These are phyloP conservation scores for Penicillium herquei DNA, from an alignment of 495 filamentous ascomycete genomes.

Conservation along the genomic window DNA sequence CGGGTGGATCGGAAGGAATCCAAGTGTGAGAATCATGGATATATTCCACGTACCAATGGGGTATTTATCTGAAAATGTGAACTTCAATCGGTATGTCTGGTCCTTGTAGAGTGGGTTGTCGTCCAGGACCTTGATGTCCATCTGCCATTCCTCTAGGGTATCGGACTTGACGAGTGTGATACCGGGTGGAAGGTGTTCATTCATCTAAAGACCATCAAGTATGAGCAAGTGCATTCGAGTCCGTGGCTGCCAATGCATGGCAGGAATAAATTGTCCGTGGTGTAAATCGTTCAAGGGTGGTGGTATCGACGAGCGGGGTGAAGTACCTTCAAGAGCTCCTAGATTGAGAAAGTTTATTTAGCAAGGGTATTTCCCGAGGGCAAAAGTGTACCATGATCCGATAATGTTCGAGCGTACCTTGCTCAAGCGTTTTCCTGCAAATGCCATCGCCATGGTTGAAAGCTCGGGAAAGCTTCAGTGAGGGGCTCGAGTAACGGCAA, in stretches of 20 bases:
- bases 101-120: constrained; percentile 83
- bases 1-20: no score
- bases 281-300: no score
- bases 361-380: background rate
- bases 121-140: constrained; percentile 91
- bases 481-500: background rate
- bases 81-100: constrained; percentile 82
- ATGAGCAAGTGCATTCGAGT: background rate
- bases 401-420: constrained; percentile 32
- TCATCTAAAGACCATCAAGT: constrained; percentile 29
- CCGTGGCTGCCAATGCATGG: no score
- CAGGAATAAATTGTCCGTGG: no score
- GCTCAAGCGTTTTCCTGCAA: constrained; percentile 48
- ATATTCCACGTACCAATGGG: constrained; percentile 69
- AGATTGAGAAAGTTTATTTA: background rate
- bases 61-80: constrained; percentile 78
- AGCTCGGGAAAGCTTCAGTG: background rate
- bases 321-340: constrained; percentile 46
- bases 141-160: constrained; percentile 83
- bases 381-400: background rate
- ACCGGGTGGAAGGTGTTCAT: constrained; percentile 58
- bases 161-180: constrained; percentile 79
- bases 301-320: background rate
- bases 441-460: constrained; percentile 27
- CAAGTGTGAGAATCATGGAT: background rate